Conservation (phyloP, 1,139 yeast species). For the Candida glucosophila region DNA sequence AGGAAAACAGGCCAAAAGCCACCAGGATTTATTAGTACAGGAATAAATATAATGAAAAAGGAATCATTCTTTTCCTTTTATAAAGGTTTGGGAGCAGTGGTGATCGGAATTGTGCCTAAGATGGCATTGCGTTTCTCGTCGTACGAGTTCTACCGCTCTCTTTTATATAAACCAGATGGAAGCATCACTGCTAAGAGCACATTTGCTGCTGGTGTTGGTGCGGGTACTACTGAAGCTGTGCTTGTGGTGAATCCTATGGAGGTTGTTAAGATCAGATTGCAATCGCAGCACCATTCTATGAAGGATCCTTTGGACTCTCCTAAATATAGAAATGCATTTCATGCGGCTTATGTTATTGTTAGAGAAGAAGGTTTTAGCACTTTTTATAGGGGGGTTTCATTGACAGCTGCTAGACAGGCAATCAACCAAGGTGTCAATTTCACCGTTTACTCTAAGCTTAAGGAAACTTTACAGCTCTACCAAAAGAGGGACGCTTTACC, state of each 20-base stretch:
- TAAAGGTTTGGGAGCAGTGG: constrained; percentile 95
- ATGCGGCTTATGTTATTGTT: constrained; percentile 75
- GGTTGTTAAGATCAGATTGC: constrained; percentile 91
- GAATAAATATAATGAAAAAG: constrained; percentile 64
- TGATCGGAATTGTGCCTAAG: constrained; percentile 94
- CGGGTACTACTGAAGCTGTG: constrained; percentile 95
- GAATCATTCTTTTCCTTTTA: constrained; percentile 84
- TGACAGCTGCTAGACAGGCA: constrained; percentile 97
- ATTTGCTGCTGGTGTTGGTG: constrained; percentile 92
- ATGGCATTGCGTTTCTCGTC: constrained; percentile 97
- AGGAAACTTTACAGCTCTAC: constrained; percentile 58
- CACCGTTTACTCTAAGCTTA: constrained; percentile 85
- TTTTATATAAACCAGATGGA: constrained; percentile 60
- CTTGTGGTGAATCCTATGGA: constrained; percentile 95
- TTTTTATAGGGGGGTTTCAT: constrained; percentile 86
- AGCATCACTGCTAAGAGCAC: constrained; percentile 63
- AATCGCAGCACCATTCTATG: constrained; percentile 89
- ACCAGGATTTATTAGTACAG: constrained; percentile 83
- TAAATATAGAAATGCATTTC: constrained; percentile 88
- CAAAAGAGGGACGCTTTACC: constrained; percentile 67
- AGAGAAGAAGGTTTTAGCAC: constrained; percentile 89
- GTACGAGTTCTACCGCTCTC: constrained; percentile 76
- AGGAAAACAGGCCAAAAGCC: constrained; percentile 56
- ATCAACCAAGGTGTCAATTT: constrained; percentile 98
- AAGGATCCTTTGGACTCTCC: constrained; percentile 75